A percentile compares a stretch with the other conserved stretches of the same genome.
These are phyloP conservation scores for Neurospora sp. DNA, from an alignment of 2,329 filamentous ascomycete genomes.

Conservation along the genomic window DNA sequence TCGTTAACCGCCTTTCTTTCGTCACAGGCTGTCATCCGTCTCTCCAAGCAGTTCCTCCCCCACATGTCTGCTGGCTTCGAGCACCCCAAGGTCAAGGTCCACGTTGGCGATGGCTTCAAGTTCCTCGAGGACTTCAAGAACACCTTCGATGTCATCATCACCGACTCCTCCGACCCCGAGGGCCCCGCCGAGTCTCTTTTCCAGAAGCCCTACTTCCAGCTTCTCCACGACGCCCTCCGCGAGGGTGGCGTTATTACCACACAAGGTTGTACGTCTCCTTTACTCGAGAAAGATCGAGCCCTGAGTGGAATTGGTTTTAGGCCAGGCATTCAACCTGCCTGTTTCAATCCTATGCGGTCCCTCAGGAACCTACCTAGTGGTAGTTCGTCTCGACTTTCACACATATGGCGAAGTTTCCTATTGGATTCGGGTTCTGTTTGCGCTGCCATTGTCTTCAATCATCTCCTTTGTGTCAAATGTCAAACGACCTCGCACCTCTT, in stretches of 20 bases:
- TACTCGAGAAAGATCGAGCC: conserved; percentile 31
- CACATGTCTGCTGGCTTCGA: conserved; percentile 88
- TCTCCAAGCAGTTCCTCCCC: conserved; percentile 96
- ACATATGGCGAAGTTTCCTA: conserved; percentile 3
- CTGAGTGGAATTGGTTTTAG: conserved; percentile 17
- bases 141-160: conserved; percentile 98
- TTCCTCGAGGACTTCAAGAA: conserved; percentile 96
- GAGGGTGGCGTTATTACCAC: conserved; percentile 98
- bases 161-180: conserved; percentile 94
- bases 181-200: conserved; percentile 93
- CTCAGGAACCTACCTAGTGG: conserved; percentile 19
- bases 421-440: conserved; percentile 4
- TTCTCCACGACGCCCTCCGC: conserved; percentile 78
- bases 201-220: conserved; percentile 97
- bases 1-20: neutral
- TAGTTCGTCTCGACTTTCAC: conserved; percentile 18
- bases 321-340: conserved; percentile 25
- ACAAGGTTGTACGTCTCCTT: conserved; percentile 97
- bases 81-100: conserved; percentile 85
- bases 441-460: conserved; percentile 8
- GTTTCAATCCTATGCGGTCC: conserved; percentile 11
- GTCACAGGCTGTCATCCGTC: conserved; percentile 75
- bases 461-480: conserved; percentile 10
- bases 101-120: conserved; percentile 97
- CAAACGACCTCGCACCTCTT: conserved; percentile 1